These are phyloP conservation scores for Goniomonas avonlea DNA, from an alignment of 78 protist genomes.

Conservation along the genomic window DNA sequence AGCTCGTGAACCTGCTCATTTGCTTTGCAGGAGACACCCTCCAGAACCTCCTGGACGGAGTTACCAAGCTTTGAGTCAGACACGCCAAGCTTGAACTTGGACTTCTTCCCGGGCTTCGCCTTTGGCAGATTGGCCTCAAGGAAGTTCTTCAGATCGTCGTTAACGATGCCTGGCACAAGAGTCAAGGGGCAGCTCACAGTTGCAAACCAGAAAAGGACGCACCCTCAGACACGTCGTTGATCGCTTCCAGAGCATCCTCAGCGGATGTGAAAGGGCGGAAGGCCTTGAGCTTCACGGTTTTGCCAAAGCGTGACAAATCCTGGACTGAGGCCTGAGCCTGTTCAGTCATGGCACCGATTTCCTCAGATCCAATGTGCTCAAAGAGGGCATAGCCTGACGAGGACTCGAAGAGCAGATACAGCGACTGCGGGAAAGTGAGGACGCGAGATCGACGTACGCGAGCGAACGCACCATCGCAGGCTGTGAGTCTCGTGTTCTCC, in stretches of 20 bases:
- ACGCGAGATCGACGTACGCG: too few species aligned
- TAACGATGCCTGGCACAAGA: conserved; percentile 22
- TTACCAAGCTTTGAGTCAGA: conserved; percentile 51
- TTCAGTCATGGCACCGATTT: conserved; percentile 48
- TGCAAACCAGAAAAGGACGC: neutral
- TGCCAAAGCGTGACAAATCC: conserved; percentile 57
- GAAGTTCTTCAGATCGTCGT: conserved; percentile 38
- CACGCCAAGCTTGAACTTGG: conserved; percentile 63
- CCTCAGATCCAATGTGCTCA: conserved; percentile 50
- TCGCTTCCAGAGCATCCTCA: conserved; percentile 78
- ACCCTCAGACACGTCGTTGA: conserved; percentile 80
- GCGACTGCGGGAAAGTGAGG: neutral
- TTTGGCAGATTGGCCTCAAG: conserved; percentile 59
- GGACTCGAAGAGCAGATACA: conserved; percentile 66
- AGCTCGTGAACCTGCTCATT: conserved; percentile 70
- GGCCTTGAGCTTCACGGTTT: conserved; percentile 52
- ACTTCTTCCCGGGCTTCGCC: conserved; percentile 17
- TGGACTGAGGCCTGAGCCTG: conserved; percentile 44
- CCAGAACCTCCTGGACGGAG: conserved; percentile 4
- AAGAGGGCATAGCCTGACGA: conserved; percentile 83
- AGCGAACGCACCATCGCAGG: too few species aligned
- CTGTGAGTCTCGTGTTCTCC: too few species aligned
- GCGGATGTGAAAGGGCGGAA: conserved; percentile 76
- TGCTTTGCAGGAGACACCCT: conserved; percentile 13
- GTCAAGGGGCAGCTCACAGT: neutral